Base-by-base conservation (phyloP, 2,329 filamentous ascomycete genomes). In the Neobulgaria alba region DNA sequence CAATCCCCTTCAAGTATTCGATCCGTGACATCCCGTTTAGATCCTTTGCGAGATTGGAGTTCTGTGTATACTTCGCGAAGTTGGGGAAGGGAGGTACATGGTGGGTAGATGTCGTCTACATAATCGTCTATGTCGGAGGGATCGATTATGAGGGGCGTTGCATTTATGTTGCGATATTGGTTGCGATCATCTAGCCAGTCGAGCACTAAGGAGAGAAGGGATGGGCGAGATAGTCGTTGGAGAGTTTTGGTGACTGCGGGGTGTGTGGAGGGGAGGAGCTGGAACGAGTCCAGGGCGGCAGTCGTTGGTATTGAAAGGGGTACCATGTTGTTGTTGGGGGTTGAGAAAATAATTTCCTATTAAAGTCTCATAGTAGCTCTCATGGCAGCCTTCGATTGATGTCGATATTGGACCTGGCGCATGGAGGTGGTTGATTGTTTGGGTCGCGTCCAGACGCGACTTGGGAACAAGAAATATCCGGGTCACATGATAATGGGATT, bases 171-270 rank as follows among this genome's bases (percentile, higher is more conserved):
- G 14, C 73, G 66, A 3, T 71, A 62, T 30, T 77, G 67, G 48
- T 83, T 80, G 48, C 71, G 67, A 36, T 81, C 75, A 42, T 82
- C 75, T 3, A 93, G 76, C 87, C 87, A 94, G 64, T 82, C 73
- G 16, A 88, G 70, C 1, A 75, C 82, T 7, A 94, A 71, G 0
- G 78, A 75, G 18, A 92, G 64, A 16, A 94, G 72, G 0, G 83
- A 78, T 34, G 79, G 67, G 37, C 86, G 79, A 2, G 85, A 82
- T 14, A 93, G 71, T 40, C 79, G 80, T 45, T 68, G 72, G 36
- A 94, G 69, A 30, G 74, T 69, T 60, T 83, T 86, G 49, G 73
- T 60, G 36, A 87, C 73, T 20, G 77, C 68, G 33, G 74, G 67
- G 56, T 81, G 82, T 43, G 73, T 67, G 7, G 82, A 68, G 42